Conservation (phyloP, 805 yeast species). For the Blastobotrys robertii region DNA sequence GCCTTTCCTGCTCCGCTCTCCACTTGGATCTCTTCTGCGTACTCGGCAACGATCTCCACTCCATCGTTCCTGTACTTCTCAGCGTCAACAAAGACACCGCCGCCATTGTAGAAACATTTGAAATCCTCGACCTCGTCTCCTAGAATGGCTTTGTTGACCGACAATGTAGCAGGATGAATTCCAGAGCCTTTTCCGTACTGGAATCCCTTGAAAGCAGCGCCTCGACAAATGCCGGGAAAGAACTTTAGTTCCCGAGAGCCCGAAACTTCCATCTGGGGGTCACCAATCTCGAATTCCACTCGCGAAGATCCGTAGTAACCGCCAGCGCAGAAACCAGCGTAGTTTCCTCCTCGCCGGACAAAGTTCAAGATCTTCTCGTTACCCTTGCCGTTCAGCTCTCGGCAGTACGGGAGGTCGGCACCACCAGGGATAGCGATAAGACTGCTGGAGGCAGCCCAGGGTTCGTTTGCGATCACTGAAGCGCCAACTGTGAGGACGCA, state of each 20-base stretch:
- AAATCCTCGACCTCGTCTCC: slow-evolving; percentile 9
- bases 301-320: slow-evolving; percentile 71
- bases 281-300: slow-evolving; percentile 78
- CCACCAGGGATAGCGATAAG: slow-evolving; percentile 91
- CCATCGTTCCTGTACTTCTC: slow-evolving; percentile 33
- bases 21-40: slow-evolving; percentile 47
- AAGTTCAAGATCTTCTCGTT: slow-evolving; percentile 50
- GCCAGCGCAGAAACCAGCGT: slow-evolving; percentile 90
- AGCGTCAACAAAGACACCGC: slow-evolving; percentile 76
- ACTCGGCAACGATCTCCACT: slow-evolving; percentile 68
- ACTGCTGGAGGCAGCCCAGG: slow-evolving; percentile 79
- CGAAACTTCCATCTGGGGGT: slow-evolving; percentile 60
- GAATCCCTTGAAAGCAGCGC: slow-evolving; percentile 76
- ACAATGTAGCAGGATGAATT: slow-evolving; percentile 47
- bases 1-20: slow-evolving; percentile 36
- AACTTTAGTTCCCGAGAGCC: slow-evolving; percentile 78
- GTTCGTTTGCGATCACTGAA: slow-evolving; percentile 57
- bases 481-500: slow-evolving; percentile 71
- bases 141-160: slow-evolving; percentile 24
- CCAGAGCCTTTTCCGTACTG: slow-evolving; percentile 69
- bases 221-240: slow-evolving; percentile 76
- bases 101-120: slow-evolving; percentile 70
- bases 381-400: slow-evolving; percentile 59
- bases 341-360: slow-evolving; percentile 72
- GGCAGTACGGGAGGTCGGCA: slow-evolving; percentile 83